Conservation (phyloP, 495 filamentous ascomycete genomes). For the Oidiodendron maius region DNA sequence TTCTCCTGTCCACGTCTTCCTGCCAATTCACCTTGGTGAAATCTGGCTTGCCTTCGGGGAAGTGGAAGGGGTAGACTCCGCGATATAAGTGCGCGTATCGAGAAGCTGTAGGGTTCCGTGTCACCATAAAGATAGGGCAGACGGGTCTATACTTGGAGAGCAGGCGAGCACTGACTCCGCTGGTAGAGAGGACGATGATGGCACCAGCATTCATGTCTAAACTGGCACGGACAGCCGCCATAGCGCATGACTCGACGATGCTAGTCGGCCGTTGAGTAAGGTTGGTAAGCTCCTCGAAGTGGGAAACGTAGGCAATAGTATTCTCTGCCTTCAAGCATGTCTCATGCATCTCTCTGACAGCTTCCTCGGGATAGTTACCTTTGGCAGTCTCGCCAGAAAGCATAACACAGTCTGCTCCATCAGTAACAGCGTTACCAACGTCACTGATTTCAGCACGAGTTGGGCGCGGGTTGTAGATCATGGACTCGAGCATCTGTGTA, state of each 20-base stretch:
- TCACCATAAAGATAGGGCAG: slow-evolving; percentile 98
- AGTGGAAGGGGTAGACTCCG: slow-evolving; percentile 95
- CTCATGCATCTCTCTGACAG: slow-evolving; percentile 96
- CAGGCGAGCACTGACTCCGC: slow-evolving; percentile 82
- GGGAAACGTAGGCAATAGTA: slow-evolving; percentile 90
- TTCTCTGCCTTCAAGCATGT: slow-evolving; percentile 94
- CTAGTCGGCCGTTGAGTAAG: slow-evolving; percentile 74
- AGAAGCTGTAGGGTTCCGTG: slow-evolving; percentile 74
- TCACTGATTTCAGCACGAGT: slow-evolving; percentile 97
- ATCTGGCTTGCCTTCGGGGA: slow-evolving; percentile 88
- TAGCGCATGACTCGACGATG: slow-evolving; percentile 87
- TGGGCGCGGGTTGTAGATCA: slow-evolving; percentile 98
- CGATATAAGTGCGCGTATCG: slow-evolving; percentile 94
- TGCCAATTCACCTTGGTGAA: slow-evolving; percentile 88
- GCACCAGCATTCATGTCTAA: slow-evolving; percentile 93
- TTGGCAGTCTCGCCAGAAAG: slow-evolving; percentile 98
- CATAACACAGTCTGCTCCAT: slow-evolving; percentile 99
- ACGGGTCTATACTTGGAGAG: slow-evolving; percentile 97
- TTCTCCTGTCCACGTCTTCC: slow-evolving; percentile 93
- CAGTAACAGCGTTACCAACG: slow-evolving; percentile 95
- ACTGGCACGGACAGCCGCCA: slow-evolving; percentile 89
- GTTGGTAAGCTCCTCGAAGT: slow-evolving; percentile 90
- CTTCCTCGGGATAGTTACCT: slow-evolving; percentile 87
- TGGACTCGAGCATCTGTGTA: slow-evolving; percentile 92
- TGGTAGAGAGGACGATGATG: slow-evolving; percentile 91